Evolutionary conservation across 768 basidiomycete species (phyloP), one percentile per base, ranked within the genome.

Genomic region (Hemileccinum rubropunctum): DNA sequence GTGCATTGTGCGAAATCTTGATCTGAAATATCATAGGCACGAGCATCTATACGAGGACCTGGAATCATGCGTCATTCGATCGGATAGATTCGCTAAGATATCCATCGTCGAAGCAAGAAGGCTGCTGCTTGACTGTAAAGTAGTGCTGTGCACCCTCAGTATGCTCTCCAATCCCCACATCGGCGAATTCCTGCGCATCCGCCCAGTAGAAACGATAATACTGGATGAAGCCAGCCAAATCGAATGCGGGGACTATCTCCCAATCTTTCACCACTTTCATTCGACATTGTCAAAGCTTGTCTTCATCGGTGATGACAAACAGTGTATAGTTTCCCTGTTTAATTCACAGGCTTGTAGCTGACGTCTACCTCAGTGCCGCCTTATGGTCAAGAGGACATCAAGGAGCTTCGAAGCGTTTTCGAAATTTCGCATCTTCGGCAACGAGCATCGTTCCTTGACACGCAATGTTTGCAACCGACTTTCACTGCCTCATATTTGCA

Each of bases 331-430:
- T 12, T 37, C n/a, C 38, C 28, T 33, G 4, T 45, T 30, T 27
- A 6, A 4, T n/a, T 10, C 2, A 2, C 1, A 12, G 38, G 6
- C 9, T 18, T n/a, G 18, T 42, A 32, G 35, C 55, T 51, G 47
- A 56, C 36, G 2, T 26, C 12, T 30, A 23, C 15, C 14, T 32
- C 48, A 91, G 89, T 92, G 56, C 84, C 89, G 45, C 90, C 90
- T 3, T 80, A 75, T 78, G 89, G 88, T 9, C 79, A 86, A 55
- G 89, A 90, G 50, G 78, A 85, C 18, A 66, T 85, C 33, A 62
- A 73, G 44, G 74, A 77, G n/a, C 73, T 91, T 15, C 74, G 81
- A 48, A 89, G 86, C 52, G 78, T 91, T 23, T 91, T 91, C 75
- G 88, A 91, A 59, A 61, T 87, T 13, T 14, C 66, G 0, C 86